Base-by-base conservation (phyloP, 306 rosid species). In the Casuarina glauca region DNA sequence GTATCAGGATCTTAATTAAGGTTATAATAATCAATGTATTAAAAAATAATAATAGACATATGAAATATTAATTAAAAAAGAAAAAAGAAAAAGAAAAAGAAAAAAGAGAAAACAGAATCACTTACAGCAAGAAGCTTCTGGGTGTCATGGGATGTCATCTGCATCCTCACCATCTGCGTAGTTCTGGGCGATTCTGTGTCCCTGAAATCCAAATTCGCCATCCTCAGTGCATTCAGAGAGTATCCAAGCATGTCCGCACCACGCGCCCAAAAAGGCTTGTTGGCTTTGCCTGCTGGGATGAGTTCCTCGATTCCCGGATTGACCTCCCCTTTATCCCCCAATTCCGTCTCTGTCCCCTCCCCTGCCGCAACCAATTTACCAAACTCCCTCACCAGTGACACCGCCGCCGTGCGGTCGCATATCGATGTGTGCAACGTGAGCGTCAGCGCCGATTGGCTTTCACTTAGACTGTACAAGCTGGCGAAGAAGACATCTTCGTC, bases 221-320 rank as follows among this genome's bases (percentile, higher is more conserved):
- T 61, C 80, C 97, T 79, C 0, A 95, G 58, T 53, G 97, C 83
- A 66, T 95, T 95, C 79, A 92, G 75, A 1, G 98, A 91, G 84
- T 95, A 95, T 1, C 97, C 97, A 63, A 95, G 89, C 90, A 95
- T 20, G 91, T 95, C 98, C 38, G 89, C 42, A 0, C 98, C 98
- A 87, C 98, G 97, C 84, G 91, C 87, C 98, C 97, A 95, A 57
- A 95, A 90, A 41, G 96, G 84, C 74, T 92, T 95, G 32, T 78
- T 82, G 48, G 69, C 83, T 73, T 87, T 91, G 5, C 88, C 93
- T 5, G 77, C 83, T 0, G 98, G 98, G 12, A 95, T 80, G 26
- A 92, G 64, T 72, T 95, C 92, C 87, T 95, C 97, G 19, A 95
- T 87, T 49, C 85, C 86, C 72, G 70, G 62, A 55, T 66, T 48